These are phyloP conservation scores for Emmonsiellopsis sp. DNA, from an alignment of 2,329 filamentous ascomycete genomes.

Conservation along the genomic window DNA sequence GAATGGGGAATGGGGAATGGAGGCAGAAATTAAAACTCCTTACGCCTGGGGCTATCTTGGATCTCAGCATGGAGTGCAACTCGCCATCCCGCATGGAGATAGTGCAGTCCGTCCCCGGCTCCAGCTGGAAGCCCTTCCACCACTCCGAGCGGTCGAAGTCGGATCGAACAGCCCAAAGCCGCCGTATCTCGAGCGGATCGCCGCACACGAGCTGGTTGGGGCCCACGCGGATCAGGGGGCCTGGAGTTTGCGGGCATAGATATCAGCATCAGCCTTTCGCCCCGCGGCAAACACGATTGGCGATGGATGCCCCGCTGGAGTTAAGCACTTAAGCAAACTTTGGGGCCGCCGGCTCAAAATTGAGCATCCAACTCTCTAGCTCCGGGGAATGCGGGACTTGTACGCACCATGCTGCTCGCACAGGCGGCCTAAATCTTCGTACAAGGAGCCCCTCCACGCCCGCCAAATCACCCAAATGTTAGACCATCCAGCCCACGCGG, in stretches of 20 bases:
- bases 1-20: not conserved
- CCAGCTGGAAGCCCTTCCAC: slow-evolving; percentile 5
- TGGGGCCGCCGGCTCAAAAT: not conserved
- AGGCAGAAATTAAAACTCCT: not conserved
- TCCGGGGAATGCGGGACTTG: not conserved
- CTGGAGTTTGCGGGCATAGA: not conserved
- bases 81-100: not conserved
- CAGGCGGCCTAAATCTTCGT: slow-evolving; percentile 1
- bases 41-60: slow-evolving; percentile 4
- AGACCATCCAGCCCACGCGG: not conserved
- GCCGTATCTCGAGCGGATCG: slow-evolving; percentile 2
- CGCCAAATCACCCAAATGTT: slow-evolving; percentile 2
- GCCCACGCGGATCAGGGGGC: slow-evolving; percentile 4
- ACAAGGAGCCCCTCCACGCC: slow-evolving; percentile 1
- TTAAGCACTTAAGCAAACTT: not conserved
- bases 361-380: not conserved
- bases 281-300: not conserved
- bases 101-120: slow-evolving; percentile 1
- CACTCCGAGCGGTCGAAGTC: slow-evolving; percentile 2
- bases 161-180: slow-evolving; percentile 5
- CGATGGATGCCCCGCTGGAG: not conserved
- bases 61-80: slow-evolving; percentile 1
- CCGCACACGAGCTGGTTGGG: slow-evolving; percentile 6
- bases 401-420: slow-evolving; percentile 2
- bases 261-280: not conserved